Percentiles rank a stretch among this genome's conserved stretches.
phyloP scores from a whole-genome alignment of 805 yeast species.

The Ogataea trehaloabstinens region DNA sequence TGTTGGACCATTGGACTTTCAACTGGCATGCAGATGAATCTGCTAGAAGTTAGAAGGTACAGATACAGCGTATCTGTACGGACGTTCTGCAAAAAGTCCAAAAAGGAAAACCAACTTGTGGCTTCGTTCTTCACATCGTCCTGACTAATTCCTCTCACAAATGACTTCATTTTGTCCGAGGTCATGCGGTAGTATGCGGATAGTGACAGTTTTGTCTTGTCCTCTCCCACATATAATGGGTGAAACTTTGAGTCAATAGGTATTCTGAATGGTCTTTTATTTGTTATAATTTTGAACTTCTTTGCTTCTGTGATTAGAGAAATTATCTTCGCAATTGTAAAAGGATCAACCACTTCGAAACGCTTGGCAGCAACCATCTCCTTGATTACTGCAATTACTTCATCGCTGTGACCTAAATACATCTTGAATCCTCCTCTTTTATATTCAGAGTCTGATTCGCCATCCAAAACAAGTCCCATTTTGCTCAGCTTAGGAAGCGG shows the following conservation, averaged over 20 bases:
- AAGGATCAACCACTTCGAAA: slow-evolving; percentile 11
- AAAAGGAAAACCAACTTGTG: slow-evolving; percentile 26
- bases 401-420: slow-evolving; percentile 30
- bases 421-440: slow-evolving; percentile 24
- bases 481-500: slow-evolving; percentile 20
- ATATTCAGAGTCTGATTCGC: slow-evolving; percentile 11
- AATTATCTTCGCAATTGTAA: slow-evolving; percentile 17
- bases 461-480: slow-evolving; percentile 28
- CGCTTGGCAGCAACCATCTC: slow-evolving; percentile 20
- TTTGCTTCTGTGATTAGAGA: slow-evolving; percentile 23
- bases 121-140: slow-evolving; percentile 8
- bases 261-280: slow-evolving; percentile 23
- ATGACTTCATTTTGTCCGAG: slow-evolving; percentile 12
- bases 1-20: slow-evolving; percentile 16
- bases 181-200: slow-evolving; percentile 23
- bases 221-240: slow-evolving; percentile 28
- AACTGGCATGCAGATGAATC: slow-evolving; percentile 19
- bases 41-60: slow-evolving; percentile 32
- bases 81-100: slow-evolving; percentile 27
- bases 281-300: slow-evolving; percentile 21
- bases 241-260: slow-evolving; percentile 24
- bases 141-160: slow-evolving; percentile 2
- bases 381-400: slow-evolving; percentile 23
- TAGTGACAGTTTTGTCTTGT: slow-evolving; percentile 18
- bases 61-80: slow-evolving; percentile 37